A percentile compares a stretch with the other conserved stretches of the same genome.
These are phyloP conservation scores for Digitaria exilis DNA, from an alignment of 202 grass and related monocot genomes.

Conservation along the genomic window DNA sequence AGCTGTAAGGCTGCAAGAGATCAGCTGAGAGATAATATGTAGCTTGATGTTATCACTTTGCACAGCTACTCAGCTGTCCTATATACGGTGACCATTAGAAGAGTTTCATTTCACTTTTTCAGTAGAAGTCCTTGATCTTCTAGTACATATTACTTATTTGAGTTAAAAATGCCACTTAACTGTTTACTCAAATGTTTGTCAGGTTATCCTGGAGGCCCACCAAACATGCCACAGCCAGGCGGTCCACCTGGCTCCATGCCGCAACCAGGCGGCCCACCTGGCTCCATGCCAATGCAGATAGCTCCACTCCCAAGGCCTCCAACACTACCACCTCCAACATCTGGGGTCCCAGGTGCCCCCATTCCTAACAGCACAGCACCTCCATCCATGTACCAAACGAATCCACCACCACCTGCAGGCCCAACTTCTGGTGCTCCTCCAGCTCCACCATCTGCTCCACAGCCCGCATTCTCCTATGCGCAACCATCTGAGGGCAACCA, in stretches of 20 bases:
- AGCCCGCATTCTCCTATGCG: conserved; percentile 46
- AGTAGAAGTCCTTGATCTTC: background rate
- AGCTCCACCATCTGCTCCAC: conserved; percentile 23
- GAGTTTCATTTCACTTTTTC: background rate
- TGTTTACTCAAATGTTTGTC: conserved; percentile 18
- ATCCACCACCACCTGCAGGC: conserved; percentile 45
- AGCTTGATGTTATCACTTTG: background rate
- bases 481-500: conserved; percentile 48
- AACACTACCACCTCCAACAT: conserved; percentile 53
- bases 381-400: conserved; percentile 56
- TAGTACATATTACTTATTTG: conserved; percentile 13
- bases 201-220: conserved; percentile 62
- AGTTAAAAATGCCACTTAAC: conserved; percentile 6
- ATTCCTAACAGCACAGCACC: conserved; percentile 44
- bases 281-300: conserved; percentile 60
- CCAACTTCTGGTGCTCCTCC: conserved; percentile 44
- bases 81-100: background rate
- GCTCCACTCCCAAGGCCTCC: conserved; percentile 62
- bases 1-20: background rate
- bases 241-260: conserved; percentile 54
- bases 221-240: conserved; percentile 34
- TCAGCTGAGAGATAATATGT: background rate
- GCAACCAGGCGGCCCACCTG: conserved; percentile 41
- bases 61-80: background rate
- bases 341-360: conserved; percentile 42